Evolutionary conservation across 306 rosid genomes (phyloP), one percentile per base, ranked within the genome.

Genomic region (Pyrus betulifolia): DNA sequence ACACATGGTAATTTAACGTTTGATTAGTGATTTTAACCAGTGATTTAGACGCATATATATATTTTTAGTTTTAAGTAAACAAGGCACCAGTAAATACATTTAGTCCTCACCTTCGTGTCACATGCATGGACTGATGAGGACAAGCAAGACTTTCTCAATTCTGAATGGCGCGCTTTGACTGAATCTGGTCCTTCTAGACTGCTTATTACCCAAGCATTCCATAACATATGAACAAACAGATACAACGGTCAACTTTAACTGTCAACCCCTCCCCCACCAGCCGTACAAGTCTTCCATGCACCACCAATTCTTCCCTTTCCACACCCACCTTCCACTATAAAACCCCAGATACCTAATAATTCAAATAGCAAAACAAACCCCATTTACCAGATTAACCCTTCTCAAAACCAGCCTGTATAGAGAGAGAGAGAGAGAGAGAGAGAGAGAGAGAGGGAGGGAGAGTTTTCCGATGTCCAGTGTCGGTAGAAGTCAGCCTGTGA

Each of bases 161-260:
- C 74, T 55, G 60, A 55, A 69, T 31, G 27, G 76, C 62, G 23
- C 62, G 72, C 76, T 67, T 31, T 75, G 84, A 80, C 81, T 69
- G 62, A 63, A 51, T 63, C 73, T 46, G 64, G 62, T 63, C 49
- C 52, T 70, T 55, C 84, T 30, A 40, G 61, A 74, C 27, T 22
- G 25, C 23, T 9, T n/a, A 19, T 55, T 3, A 21, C 6, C 61
- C 17, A 15, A 9, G 63, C 27, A 4, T 58, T 58, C 15, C 2
- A 8, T 27, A 27, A 2, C 42, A 8, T 8, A 66, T 11, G 11
- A 27, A 55, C 49, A 19, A 4, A 33, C 52, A 42, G 19, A 46
- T 7, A 46, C 51, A 62, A 46, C 45, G 55, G 46, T 74, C 69
- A 74, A 59, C 31, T 17, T 25, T 23, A 28, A 30, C 23, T 60